Conservation (phyloP, 192 early-diverging fungal species). For the Mortierella antarctica region DNA sequence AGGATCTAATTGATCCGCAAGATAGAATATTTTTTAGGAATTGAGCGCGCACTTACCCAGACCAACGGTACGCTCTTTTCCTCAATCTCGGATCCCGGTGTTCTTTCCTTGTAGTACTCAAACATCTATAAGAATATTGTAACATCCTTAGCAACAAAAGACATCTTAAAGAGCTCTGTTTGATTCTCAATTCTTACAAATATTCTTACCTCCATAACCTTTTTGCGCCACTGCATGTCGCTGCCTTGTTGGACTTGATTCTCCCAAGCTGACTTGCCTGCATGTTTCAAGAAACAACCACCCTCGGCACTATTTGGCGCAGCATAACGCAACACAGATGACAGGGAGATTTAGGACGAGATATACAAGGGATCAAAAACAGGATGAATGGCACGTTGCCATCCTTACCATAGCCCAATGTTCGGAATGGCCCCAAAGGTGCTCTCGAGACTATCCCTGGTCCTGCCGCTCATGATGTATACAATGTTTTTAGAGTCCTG, state of each 20-base stretch:
- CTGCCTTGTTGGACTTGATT: constrained; percentile 71
- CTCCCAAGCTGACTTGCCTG: constrained; percentile 72
- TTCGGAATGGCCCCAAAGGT: constrained; percentile 72
- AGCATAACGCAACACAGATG: not conserved
- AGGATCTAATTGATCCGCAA: too few relatives aligned
- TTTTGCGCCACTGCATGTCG: constrained; percentile 45
- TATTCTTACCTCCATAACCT: constrained; percentile 43
- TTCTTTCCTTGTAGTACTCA: constrained; percentile 86
- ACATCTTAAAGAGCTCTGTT: too few relatives aligned
- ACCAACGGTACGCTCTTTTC: constrained; percentile 76
- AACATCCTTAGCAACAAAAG: not conserved
- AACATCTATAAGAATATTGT: constrained; percentile 62
- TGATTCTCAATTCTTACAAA: too few relatives aligned
- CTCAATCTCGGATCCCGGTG: constrained; percentile 84
- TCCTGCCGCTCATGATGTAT: constrained; percentile 82
- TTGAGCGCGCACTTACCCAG: constrained; percentile 59
- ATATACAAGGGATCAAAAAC: too few relatives aligned
- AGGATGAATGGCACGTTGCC: too few relatives aligned
- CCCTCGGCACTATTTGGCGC: constrained; percentile 71
- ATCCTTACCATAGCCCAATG: constrained; percentile 66
- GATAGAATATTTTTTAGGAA: too few relatives aligned
- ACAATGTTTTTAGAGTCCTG: constrained; percentile 75
- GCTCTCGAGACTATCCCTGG: constrained; percentile 70
- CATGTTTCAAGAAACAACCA: constrained; percentile 74
- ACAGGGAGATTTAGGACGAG: not conserved